phyloP scores from a whole-genome alignment of 257 asterid species.

The Nicotiana otophora region DNA sequence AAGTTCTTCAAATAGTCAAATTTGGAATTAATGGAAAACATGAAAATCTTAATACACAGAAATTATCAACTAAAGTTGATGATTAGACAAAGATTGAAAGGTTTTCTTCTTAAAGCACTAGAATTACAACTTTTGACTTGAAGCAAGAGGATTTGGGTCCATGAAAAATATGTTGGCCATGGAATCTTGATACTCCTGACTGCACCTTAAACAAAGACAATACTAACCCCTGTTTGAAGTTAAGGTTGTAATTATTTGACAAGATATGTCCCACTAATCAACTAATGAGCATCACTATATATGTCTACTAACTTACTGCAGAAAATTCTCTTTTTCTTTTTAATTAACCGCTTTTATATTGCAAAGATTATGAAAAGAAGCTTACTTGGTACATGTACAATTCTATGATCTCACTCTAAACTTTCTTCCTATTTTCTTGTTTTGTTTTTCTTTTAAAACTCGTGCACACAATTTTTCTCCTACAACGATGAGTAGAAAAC shows the following conservation, averaged over 20 bases:
- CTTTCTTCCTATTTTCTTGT: no score
- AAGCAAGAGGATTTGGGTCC: neutral
- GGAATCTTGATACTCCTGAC: constrained; percentile 18
- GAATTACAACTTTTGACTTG: constrained; percentile 28
- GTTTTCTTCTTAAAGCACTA: constrained; percentile 11
- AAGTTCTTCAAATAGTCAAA: constrained; percentile 21
- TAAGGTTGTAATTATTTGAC: constrained; percentile 34
- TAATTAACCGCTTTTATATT: constrained; percentile 11
- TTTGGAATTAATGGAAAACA: constrained; percentile 12
- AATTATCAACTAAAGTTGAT: constrained; percentile 18
- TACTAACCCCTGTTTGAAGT: constrained; percentile 21
- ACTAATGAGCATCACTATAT: constrained; percentile 26
- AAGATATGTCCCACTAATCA: constrained; percentile 32
- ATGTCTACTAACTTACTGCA: constrained; percentile 9
- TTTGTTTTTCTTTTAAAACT: no score
- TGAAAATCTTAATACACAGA: constrained; percentile 25
- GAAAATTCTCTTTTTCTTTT: neutral
- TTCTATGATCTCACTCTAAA: no score
- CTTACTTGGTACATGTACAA: constrained; percentile 11
- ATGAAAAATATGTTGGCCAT: constrained; percentile 7
- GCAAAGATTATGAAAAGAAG: constrained; percentile 7
- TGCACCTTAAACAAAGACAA: constrained; percentile 3
- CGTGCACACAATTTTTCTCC: no score
- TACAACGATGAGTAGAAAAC: no score
- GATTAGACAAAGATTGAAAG: constrained; percentile 24